phyloP scores from a whole-genome alignment of 148 eudicot genomes.

The Cornus kousa region DNA sequence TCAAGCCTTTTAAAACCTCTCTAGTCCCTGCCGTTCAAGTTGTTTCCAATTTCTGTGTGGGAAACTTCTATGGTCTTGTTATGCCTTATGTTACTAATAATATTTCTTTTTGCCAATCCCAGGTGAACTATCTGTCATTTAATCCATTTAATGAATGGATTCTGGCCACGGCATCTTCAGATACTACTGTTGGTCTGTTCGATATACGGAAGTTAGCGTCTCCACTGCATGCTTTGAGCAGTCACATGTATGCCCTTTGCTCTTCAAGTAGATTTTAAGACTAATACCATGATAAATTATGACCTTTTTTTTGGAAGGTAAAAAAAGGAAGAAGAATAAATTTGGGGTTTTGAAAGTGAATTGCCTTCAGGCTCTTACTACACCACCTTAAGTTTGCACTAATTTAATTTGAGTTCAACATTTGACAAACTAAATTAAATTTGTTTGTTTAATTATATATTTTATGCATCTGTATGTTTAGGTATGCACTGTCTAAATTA shows the following conservation, averaged over 20 bases:
- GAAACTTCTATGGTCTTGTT: neutral
- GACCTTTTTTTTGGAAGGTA: neutral
- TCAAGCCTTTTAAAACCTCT: neutral
- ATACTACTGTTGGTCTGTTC: conserved; percentile 85
- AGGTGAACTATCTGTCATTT: conserved; percentile 95
- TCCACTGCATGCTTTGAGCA: conserved; percentile 72
- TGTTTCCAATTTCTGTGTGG: neutral
- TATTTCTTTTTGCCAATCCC: conserved; percentile 15
- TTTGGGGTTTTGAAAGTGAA: neutral
- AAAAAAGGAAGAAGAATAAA: neutral
- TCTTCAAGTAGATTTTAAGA: neutral
- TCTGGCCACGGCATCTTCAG: conserved; percentile 93
- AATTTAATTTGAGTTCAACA: neutral
- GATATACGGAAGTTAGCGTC: conserved; percentile 71
- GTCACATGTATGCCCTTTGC: conserved; percentile 60
- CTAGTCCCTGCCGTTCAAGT: neutral
- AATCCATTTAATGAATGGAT: conserved; percentile 87
- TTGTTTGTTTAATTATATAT: too few species aligned
- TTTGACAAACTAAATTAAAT: neutral
- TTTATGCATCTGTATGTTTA: too few species aligned
- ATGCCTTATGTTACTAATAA: neutral
- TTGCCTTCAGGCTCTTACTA: neutral
- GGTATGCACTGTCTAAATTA: neutral
- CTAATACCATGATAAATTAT: neutral
- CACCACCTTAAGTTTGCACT: neutral